Base-by-base conservation (phyloP, 1,139 yeast species). In the Suhomyces ambrosiae region DNA sequence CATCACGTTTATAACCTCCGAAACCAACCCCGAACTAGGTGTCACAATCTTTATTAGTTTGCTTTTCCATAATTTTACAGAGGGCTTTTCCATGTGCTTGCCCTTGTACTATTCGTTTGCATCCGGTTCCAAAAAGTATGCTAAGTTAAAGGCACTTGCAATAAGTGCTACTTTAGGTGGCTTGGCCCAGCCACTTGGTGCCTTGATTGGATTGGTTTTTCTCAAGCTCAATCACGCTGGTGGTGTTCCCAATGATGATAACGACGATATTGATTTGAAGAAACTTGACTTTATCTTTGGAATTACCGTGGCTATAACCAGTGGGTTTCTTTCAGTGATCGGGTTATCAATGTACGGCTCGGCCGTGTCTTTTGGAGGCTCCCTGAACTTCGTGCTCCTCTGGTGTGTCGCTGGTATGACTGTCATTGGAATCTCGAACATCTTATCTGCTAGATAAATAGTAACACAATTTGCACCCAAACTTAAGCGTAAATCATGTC, bases 41-140 rank as follows among this genome's bases (percentile, higher is more conserved):
- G 54, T 88, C 23, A 76, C 87, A 12, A 87, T 92, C 9, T 90
- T 92, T 53, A 58, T 89, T 16, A 88, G 96, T 38, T 71, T 92
- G 50, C 79, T 90, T 14, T 78, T 90, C 21, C 98, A 92, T 63
- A 92, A 92, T 60, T 81, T 88, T 49, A 84, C 90, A n/a, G 98
- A 92, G 60, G 98, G 98, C 0, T 89, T 92, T 57, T 80, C 94
- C 16, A 89, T 92, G 86, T 88, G 96, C 13, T 70, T 90, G 40
- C 98, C 98, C 0, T 67, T 92, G 28, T 92, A 82, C 55, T 76
- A 89, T 39, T 88, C 94, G 13, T 68, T 71, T 51, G 48, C 63
- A 6, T 49, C 48, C 4, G 45, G 54, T 4, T 29, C 50, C 1
- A 45, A 48, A 10, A 46, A 41, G n/a, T 50, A 42, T 30, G 65